Base-by-base conservation (phyloP, 768 basidiomycete genomes). In the Rhizopogon vinicolor region DNA sequence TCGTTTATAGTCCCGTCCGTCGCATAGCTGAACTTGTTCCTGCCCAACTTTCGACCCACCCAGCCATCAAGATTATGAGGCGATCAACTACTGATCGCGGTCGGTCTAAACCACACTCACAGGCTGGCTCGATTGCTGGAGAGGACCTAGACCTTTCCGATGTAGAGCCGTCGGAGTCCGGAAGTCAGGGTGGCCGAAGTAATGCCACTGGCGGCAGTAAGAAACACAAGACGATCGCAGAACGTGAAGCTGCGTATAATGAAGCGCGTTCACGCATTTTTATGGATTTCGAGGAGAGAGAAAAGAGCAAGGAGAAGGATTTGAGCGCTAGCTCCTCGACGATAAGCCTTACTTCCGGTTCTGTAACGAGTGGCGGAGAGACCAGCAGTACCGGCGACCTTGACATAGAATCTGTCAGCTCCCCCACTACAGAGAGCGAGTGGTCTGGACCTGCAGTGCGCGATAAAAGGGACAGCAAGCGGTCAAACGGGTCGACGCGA, bases 51-150 rank as follows among this genome's bases (percentile, higher is more conserved):
- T 71, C 83, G 5, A 66, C 83, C 0, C 86, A 85, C 33, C 89
- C 87, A n/a, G 80, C 90, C 18, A 87, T 93, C 64, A 88, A 92
- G 78, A 93, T 93, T 63, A 93, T 93, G 90, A 83, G 85, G 43
- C 81, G 91, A 62, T 73, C 78, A 19, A 68, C 65, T 13, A 68
- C 71, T n/a, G 83, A 86, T 59, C 81, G 83, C 41, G 72, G 79
- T 51, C 70, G 75, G 52, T 81, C 78, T 52, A 78, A 78, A 56
- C 74, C 87, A 3, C 78, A 80, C 57, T 90, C 89, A n/a, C 86
- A 86, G 60, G 75, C 86, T 7, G 83, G 84, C 37, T 91, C 89
- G 2, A 81, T 87, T 2, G 76, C 80, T 0, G 87, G 85, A 4
- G 90, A 91, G 63, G 90, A 92, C 59, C 82, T 75, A 48, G 89